Conservation (phyloP, 164 flowering plant genomes). For the Kalanchoe fedtschenkoi region DNA sequence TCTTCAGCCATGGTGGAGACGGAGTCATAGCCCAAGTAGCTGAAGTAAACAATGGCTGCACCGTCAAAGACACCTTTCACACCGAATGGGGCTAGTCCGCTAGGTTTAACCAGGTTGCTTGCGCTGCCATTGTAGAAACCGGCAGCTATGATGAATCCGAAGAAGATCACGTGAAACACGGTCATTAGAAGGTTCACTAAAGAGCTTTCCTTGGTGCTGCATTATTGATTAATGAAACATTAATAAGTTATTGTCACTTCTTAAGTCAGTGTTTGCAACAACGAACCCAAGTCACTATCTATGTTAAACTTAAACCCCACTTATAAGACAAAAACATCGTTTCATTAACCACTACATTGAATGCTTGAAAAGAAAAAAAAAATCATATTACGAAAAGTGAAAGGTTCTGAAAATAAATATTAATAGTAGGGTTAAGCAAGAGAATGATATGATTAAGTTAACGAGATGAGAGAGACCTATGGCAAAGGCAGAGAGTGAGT, state of each 20-base stretch:
- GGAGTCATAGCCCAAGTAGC: slow-evolving; percentile 76
- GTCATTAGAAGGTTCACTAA: slow-evolving; percentile 70
- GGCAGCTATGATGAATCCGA: slow-evolving; percentile 53
- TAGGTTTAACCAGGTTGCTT: slow-evolving; percentile 46
- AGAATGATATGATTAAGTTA: slow-evolving; percentile 3
- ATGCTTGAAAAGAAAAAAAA: neutral
- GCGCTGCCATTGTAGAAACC: slow-evolving; percentile 56
- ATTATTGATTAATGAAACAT: slow-evolving; percentile 13
- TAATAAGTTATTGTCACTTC: neutral
- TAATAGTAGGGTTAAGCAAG: neutral
- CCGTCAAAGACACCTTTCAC: slow-evolving; percentile 56
- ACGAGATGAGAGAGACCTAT: slow-evolving; percentile 20
- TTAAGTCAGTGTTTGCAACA: neutral
- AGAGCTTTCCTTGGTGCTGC: slow-evolving; percentile 92
- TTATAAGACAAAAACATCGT: neutral
- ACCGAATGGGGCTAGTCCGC: slow-evolving; percentile 59
- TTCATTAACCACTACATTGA: slow-evolving; percentile 5
- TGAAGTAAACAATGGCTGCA: slow-evolving; percentile 60
- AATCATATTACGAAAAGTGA: neutral
- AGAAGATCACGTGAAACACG: slow-evolving; percentile 60
- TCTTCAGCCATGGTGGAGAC: slow-evolving; percentile 87
- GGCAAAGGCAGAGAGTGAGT: slow-evolving; percentile 57
- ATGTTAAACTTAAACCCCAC: neutral
- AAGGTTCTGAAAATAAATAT: neutral
- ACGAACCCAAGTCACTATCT: neutral